Conservation (phyloP, 1,284 basidiomycete species). For the Apiotrichum sp. region DNA sequence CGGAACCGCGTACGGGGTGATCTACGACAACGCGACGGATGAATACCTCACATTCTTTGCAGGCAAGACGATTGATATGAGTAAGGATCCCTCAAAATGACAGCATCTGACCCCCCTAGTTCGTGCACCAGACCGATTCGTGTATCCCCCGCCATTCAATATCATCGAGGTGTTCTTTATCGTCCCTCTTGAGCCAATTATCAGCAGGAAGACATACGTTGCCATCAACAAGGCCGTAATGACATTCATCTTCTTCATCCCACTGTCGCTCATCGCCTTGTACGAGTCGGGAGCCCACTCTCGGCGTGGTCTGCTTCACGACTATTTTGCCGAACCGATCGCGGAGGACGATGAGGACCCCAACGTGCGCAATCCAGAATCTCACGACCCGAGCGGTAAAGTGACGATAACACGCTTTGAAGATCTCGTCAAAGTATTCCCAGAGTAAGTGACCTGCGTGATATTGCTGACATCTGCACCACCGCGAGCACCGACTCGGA, state of each 20-base stretch:
- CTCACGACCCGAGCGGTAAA: slow-evolving; percentile 49
- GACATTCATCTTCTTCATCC: slow-evolving; percentile 70
- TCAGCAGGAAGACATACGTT: slow-evolving; percentile 29
- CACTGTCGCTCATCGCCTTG: slow-evolving; percentile 65
- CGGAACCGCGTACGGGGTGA: slow-evolving; percentile 79
- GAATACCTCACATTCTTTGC: slow-evolving; percentile 75
- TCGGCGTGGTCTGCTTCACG: slow-evolving; percentile 55
- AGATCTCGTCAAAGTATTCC: slow-evolving; percentile 69
- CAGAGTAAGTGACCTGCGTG: slow-evolving; percentile 31
- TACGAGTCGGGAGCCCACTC: slow-evolving; percentile 63
- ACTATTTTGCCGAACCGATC: slow-evolving; percentile 57
- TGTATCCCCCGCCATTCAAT: slow-evolving; percentile 58
- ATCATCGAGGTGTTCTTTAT: slow-evolving; percentile 68
- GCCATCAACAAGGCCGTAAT: slow-evolving; percentile 73
- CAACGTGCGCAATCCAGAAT: slow-evolving; percentile 54
- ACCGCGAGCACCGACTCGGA: too few species aligned
- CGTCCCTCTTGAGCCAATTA: slow-evolving; percentile 69
- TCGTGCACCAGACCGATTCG: slow-evolving; percentile 64
- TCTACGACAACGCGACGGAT: slow-evolving; percentile 49
- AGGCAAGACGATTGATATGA: slow-evolving; percentile 70
- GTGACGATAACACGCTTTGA: slow-evolving; percentile 71
- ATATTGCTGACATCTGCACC: too few species aligned
- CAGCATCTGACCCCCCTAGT: slow-evolving; percentile 13
- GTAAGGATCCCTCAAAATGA: too few species aligned
- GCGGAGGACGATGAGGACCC: slow-evolving; percentile 62